Conservation (phyloP, 306 rosid species). For the Sophora flavescens region DNA sequence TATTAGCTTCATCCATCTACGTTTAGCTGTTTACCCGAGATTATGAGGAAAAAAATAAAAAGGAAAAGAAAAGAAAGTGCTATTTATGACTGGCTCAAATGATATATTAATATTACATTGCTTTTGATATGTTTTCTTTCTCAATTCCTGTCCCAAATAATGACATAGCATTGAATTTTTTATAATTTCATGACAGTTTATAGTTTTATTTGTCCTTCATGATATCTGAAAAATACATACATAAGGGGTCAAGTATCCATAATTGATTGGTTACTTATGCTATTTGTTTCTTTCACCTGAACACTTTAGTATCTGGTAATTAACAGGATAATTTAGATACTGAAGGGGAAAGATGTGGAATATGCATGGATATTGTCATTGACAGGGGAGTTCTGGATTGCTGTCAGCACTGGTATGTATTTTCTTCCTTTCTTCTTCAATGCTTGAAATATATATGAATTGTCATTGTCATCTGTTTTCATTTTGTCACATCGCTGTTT, state of each 20-base stretch:
- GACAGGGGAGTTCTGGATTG: constrained; percentile 97
- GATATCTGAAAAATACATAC: neutral
- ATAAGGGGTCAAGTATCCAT: neutral
- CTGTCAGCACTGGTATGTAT: constrained; percentile 91
- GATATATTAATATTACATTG: neutral
- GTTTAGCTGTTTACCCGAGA: neutral
- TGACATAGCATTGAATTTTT: constrained; percentile 1
- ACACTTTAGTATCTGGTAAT: constrained; percentile 30
- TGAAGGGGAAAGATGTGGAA: constrained; percentile 88
- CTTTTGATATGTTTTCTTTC: neutral
- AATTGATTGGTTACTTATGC: constrained; percentile 31
- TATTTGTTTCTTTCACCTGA: constrained; percentile 9
- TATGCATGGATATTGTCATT: constrained; percentile 88
- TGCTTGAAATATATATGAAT: neutral
- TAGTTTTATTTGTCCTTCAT: neutral
- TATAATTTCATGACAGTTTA: neutral
- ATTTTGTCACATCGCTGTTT: neutral
- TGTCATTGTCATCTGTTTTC: neutral
- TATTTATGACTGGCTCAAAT: constrained; percentile 18
- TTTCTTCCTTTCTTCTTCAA: constrained; percentile 30
- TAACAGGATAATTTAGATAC: constrained; percentile 64
- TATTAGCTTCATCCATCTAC: constrained; percentile 4
- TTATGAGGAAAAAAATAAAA: too few relatives aligned
- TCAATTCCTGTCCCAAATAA: neutral
- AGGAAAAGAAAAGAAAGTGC: neutral